These are phyloP conservation scores for Miscanthus lutarioriparius DNA, from an alignment of 176 grass and related monocot genomes.

Conservation along the genomic window DNA sequence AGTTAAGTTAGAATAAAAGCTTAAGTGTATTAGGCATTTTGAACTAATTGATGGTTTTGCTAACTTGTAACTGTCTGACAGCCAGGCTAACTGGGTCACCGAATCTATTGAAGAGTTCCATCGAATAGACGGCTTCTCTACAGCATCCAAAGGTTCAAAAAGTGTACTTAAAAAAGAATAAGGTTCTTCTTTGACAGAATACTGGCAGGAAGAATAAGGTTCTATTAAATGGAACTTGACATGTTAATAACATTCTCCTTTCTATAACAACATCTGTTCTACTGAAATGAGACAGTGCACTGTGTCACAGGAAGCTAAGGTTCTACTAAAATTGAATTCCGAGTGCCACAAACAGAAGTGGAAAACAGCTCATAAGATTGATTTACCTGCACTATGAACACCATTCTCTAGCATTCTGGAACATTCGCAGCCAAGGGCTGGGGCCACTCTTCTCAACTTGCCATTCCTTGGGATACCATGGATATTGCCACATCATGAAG, in stretches of 20 bases:
- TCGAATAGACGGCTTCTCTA: not conserved
- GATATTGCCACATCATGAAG: constrained; percentile 99
- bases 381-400: constrained; percentile 58
- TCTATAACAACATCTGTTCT: not conserved
- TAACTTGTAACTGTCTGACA: not conserved
- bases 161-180: not conserved
- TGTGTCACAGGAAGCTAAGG: not conserved
- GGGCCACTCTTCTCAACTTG: constrained; percentile 67
- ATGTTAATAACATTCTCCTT: not conserved
- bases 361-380: not conserved
- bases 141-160: not conserved
- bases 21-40: not conserved
- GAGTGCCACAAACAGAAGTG: not conserved
- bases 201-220: not conserved
- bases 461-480: constrained; percentile 94
- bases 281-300: not conserved
- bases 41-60: not conserved
- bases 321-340: not conserved
- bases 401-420: constrained; percentile 90
- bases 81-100: not conserved
- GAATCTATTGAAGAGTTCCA: not conserved
- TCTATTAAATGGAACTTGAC: not conserved
- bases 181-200: not conserved
- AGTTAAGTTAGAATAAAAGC: not conserved
- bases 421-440: constrained; percentile 87